These are phyloP conservation scores for Boletus subparvulus DNA, from an alignment of 768 basidiomycete species.

Conservation along the genomic window DNA sequence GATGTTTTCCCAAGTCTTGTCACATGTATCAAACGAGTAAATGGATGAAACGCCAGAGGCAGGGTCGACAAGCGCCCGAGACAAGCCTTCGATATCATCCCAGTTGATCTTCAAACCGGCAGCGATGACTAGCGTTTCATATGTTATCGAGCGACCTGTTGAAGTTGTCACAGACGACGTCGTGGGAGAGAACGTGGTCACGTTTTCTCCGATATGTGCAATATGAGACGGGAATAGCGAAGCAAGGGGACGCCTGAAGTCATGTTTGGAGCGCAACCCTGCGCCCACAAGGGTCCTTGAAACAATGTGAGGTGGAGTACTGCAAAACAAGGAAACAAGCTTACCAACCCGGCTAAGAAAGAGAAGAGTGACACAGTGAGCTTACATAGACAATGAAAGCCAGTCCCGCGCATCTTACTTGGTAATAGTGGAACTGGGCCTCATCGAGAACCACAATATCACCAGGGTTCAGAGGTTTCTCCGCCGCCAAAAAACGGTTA, in stretches of 20 bases:
- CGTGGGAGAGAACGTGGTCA: constrained; percentile 71
- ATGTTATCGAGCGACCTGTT: constrained; percentile 67
- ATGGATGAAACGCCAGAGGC: constrained; percentile 85
- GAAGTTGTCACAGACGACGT: constrained; percentile 71
- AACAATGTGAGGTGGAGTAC: constrained; percentile 2
- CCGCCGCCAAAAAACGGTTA: constrained; percentile 69
- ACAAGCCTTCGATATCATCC: constrained; percentile 68
- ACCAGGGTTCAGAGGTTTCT: constrained; percentile 61
- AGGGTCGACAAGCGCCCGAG: constrained; percentile 73
- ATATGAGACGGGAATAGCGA: constrained; percentile 77
- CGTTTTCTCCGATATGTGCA: constrained; percentile 66
- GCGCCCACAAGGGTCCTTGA: constrained; percentile 87
- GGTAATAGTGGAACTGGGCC: constrained; percentile 82
- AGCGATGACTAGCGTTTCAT: constrained; percentile 87
- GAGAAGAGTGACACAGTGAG: neutral
- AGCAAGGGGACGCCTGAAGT: constrained; percentile 62
- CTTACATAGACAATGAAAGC: neutral
- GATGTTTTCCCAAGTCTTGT: constrained; percentile 86
- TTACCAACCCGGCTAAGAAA: constrained; percentile 82
- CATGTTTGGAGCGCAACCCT: constrained; percentile 73
- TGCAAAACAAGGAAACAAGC: constrained; percentile 9
- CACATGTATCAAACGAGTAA: constrained; percentile 86
- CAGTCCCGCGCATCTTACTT: constrained; percentile 42
- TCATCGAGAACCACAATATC: constrained; percentile 88
- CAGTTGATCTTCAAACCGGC: constrained; percentile 88